phyloP scores from a whole-genome alignment of 2,329 filamentous ascomycete species.

The Calonectria henricotiae region DNA sequence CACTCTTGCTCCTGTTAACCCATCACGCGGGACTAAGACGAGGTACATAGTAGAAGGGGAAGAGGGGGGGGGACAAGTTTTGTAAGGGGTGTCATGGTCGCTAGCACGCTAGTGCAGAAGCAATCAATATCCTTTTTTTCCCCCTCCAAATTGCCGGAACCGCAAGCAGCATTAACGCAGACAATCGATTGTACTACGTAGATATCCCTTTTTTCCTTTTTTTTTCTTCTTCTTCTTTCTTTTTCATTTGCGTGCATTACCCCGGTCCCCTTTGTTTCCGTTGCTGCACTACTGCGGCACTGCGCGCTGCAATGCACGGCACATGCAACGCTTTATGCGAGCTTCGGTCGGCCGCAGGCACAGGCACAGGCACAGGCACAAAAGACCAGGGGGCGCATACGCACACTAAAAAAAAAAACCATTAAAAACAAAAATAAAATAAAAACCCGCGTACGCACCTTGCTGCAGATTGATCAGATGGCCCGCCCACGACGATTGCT shows the following conservation, averaged over 20 bases:
- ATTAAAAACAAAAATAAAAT: not conserved
- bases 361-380: not conserved
- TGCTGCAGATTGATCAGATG: slow-evolving; percentile 21
- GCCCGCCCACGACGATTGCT: not conserved
- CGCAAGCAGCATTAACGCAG: not conserved
- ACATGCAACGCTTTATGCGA: slow-evolving; percentile 24
- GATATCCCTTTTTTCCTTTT: not conserved
- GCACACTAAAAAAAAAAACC: not conserved
- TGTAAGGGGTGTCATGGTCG: not conserved
- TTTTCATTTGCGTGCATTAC: not conserved
- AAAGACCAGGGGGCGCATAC: not conserved
- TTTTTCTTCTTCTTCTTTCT: not conserved
- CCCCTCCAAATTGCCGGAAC: slow-evolving; percentile 8
- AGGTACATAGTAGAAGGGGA: not conserved
- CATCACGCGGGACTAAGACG: slow-evolving; percentile 15
- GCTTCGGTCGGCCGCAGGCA: not conserved
- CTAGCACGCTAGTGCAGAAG: slow-evolving; percentile 1
- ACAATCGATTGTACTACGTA: not conserved
- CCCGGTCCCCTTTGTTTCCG: slow-evolving; percentile 6
- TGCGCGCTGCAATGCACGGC: slow-evolving; percentile 23
- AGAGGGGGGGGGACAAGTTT: not conserved
- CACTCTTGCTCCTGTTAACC: not conserved
- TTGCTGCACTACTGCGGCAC: slow-evolving; percentile 12
- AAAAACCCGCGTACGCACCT: not conserved
- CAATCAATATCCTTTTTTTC: not conserved